Conservation (phyloP, 441 rosid species). For the Capsella rubella region DNA sequence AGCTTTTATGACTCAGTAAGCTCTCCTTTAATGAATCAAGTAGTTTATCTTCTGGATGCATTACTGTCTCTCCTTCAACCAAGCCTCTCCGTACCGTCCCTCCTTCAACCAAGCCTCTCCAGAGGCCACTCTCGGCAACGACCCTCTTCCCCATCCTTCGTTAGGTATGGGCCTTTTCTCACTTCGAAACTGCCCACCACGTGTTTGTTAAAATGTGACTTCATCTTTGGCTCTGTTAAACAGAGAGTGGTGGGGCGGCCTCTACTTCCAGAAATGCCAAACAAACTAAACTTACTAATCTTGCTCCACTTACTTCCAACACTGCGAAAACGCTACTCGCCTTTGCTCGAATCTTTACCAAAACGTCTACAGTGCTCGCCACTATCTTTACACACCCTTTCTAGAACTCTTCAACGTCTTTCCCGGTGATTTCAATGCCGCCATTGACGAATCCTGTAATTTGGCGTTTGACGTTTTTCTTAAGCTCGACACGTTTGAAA, state of each 20-base stretch:
- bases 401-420: constrained; percentile 51
- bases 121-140: constrained; percentile 40
- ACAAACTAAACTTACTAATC: constrained; percentile 54
- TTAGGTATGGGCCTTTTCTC: constrained; percentile 43
- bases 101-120: constrained; percentile 55
- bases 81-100: constrained; percentile 47
- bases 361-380: constrained; percentile 56
- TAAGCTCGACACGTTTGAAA: constrained; percentile 55
- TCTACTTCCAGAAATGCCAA: constrained; percentile 57
- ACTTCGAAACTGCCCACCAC: neutral
- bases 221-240: constrained; percentile 44
- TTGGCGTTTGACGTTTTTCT: constrained; percentile 59
- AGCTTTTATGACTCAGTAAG: too few relatives aligned
- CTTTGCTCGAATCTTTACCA: constrained; percentile 63
- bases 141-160: constrained; percentile 46
- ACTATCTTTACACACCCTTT: constrained; percentile 57
- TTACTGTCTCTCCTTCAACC: too few relatives aligned
- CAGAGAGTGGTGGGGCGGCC: constrained; percentile 52
- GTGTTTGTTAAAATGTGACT: constrained; percentile 58
- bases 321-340: constrained; percentile 65
- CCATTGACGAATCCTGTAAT: constrained; percentile 52
- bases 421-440: constrained; percentile 37
- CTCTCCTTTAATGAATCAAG: constrained; percentile 27
- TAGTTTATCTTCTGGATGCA: constrained; percentile 37
- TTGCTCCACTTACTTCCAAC: constrained; percentile 67